Evolutionary conservation across 2,329 filamentous ascomycete genomes (phyloP), one percentile per base, ranked within the genome.

Genomic region (Monosporascus sp.): DNA sequence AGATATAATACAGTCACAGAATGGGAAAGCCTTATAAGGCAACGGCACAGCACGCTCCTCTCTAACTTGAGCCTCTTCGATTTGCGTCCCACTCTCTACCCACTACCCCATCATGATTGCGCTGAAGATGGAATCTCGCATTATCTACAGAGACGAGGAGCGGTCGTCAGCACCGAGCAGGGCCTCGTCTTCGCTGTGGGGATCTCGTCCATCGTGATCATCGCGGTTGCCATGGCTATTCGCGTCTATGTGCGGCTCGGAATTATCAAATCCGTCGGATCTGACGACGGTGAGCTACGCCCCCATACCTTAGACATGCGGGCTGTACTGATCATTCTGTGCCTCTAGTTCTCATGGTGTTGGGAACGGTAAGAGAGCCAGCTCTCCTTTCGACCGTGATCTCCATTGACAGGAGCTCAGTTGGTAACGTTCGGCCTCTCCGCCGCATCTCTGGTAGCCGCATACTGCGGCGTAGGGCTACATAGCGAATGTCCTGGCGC

Each of bases 381-480:
- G 17, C 11, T 19, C 2, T 9, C 8, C 17, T 9, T 2, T 19
- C n/a, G 17, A 5, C 22, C 1, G 16, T 9, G 19, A 2, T n/a
- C 8, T 43, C 19, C 16, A n/a, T 40, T 43, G 22, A 31, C 37
- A 19, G 26, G 8, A 5, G 3, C 11, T 3, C 27, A 56, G 55
- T 14, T 54, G 19, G 49, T 52, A 22, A 48, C 55, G 2, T 54
- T 56, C 27, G 55, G 55, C 17, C 52, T 56, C 4, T 56, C 55
- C 4, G 55, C 40, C 3, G 49, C 49, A 3, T 56, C 55, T 8
- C 54, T 56, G 52, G 19, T 50, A 3, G 43, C 49, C 24, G 55
- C 55, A 4, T 54, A 45, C 17, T 54, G 52, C 26, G 55, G 55
- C 40, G 52, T 54, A 6, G 55, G 55, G 16, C 41, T 48, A 19